Base-by-base conservation (phyloP, 805 yeast genomes). In the Yarrowia keelungensis region DNA sequence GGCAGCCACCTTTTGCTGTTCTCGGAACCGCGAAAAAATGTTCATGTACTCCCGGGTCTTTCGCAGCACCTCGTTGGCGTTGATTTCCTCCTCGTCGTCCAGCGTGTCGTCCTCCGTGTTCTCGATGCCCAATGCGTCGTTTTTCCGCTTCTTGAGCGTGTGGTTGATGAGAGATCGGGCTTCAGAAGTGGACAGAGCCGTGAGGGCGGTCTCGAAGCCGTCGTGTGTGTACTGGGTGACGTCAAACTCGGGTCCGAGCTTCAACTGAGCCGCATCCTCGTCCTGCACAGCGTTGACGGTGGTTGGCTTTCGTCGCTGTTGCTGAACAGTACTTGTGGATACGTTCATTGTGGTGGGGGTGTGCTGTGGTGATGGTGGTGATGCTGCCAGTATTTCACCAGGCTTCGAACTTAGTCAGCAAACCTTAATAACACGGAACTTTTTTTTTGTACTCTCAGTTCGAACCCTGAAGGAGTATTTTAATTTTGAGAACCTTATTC, bases 221-320 rank as follows among this genome's bases (percentile, higher is more conserved):
- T 87, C 87, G 77, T 93, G 93, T 71, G 91, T 89, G 45, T 88
- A 79, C 77, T 93, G 98, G 42, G 85, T 86, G 66, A 89, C 79
- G 74, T 89, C 93, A 76, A 95, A 95, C 80, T 95, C 99, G 36
- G 97, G 94, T 10, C 99, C 99, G 69, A 95, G 84, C 75, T 90
- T 89, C 73, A 95, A 83, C 65, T 85, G 84, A 0, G 97, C 87
- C 0, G 98, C 96, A 75, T 95, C 96, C 76, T 94, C 98, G 75
- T 93, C 98, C 72, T 91, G 97, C 69, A 88, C 93, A 51, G 86
- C 83, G 69, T 87, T 88, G 62, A 76, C 75, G 81, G 87, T 71
- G 79, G 83, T 81, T 65, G 88, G 86, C 78, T 97, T 86, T 81
- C 97, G 87, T 76, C 92, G 86, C 43, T 42, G 61, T 54, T 90